phyloP scores from a whole-genome alignment of 148 eudicot species.

The Limonium bicolor region DNA sequence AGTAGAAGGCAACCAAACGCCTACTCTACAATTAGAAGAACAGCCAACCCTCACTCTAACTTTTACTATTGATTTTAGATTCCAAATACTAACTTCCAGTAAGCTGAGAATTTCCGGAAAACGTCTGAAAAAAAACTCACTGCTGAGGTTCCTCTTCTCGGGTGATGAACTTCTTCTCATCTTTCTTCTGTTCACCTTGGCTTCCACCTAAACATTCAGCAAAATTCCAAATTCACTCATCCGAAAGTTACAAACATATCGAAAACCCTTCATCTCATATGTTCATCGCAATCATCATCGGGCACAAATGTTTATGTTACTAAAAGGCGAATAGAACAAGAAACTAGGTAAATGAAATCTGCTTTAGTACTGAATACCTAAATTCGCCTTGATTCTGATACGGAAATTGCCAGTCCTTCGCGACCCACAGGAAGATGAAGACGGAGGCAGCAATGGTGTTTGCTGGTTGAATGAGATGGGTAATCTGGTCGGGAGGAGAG shows the following conservation, averaged over 20 bases:
- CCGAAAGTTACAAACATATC: background rate
- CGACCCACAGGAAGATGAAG: background rate
- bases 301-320: too few species aligned
- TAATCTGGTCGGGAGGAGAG: conserved; percentile 2
- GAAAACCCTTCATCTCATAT: background rate
- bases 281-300: background rate
- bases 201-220: conserved; percentile 35
- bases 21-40: too few species aligned
- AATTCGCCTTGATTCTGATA: conserved; percentile 2
- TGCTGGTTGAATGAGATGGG: background rate
- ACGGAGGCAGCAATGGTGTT: background rate
- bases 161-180: conserved; percentile 82
- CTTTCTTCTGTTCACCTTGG: conserved; percentile 53
- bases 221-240: background rate
- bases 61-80: too few species aligned
- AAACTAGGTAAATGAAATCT: too few species aligned
- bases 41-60: too few species aligned
- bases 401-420: background rate
- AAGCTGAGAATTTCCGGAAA: too few species aligned
- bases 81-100: too few species aligned
- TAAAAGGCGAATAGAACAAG: too few species aligned
- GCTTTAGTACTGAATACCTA: background rate
- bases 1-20: too few species aligned
- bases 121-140: conserved; percentile 19
- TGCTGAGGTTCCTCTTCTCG: conserved; percentile 89